Conservation (phyloP, 306 rosid genomes). For the Arachis hypogaea region DNA sequence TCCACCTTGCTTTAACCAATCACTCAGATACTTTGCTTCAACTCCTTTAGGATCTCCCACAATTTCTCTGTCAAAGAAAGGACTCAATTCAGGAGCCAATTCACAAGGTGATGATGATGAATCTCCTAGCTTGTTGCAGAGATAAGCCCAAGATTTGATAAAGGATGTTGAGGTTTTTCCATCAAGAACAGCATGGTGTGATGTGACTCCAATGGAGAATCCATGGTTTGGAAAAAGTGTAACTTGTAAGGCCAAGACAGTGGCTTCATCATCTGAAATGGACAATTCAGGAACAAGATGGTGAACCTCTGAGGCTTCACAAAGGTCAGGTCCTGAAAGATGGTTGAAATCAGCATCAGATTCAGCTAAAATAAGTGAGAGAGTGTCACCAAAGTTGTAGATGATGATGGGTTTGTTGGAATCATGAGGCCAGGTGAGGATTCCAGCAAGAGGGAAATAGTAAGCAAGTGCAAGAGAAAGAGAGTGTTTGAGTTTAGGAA, state of each 20-base stretch:
- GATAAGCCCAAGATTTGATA: constrained; percentile 61
- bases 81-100: constrained; percentile 31
- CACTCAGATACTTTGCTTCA: constrained; percentile 11
- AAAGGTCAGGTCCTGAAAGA: constrained; percentile 17
- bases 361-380: constrained; percentile 47
- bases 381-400: not conserved
- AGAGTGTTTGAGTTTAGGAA: constrained; percentile 48
- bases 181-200: constrained; percentile 54
- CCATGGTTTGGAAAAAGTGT: constrained; percentile 53
- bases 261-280: constrained; percentile 37
- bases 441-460: constrained; percentile 44
- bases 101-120: not conserved
- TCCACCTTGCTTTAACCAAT: constrained; percentile 48
- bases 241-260: constrained; percentile 44
- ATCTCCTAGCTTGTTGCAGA: constrained; percentile 37
- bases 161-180: constrained; percentile 48
- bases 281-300: constrained; percentile 45
- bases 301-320: constrained; percentile 36
- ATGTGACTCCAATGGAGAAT: constrained; percentile 46
- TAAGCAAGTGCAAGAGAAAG: constrained; percentile 37
- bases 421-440: constrained; percentile 44
- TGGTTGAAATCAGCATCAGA: constrained; percentile 44
- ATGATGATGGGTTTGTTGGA: constrained; percentile 40
- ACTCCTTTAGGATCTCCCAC: constrained; percentile 44
- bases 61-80: constrained; percentile 45